Evolutionary conservation across 164 flowering plant species (phyloP).

Genomic region (Aristolochia fimbriata): DNA sequence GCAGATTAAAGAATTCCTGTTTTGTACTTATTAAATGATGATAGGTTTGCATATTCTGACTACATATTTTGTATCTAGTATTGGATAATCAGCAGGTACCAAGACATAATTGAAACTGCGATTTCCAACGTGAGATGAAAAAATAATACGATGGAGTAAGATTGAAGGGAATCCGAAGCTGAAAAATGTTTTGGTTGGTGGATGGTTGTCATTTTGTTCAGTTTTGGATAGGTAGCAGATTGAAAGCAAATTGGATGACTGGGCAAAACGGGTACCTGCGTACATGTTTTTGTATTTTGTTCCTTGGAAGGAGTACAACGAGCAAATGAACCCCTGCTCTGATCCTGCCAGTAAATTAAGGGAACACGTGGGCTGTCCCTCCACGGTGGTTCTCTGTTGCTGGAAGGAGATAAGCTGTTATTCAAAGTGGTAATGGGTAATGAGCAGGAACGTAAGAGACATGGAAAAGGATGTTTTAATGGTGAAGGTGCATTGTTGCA

Average conservation of each 20-base stretch:
- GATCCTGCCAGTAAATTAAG: not conserved
- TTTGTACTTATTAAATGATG: not conserved
- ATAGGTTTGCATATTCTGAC: not conserved
- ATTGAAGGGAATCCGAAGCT: slow-evolving; percentile 1
- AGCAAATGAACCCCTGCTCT: not conserved
- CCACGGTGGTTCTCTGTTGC: not conserved
- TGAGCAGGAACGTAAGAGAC: too few species aligned
- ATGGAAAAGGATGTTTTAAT: too few species aligned
- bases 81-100: too few species aligned
- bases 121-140: not conserved
- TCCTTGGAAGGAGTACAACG: too few species aligned
- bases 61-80: not conserved
- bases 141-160: not conserved
- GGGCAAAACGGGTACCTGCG: not conserved
- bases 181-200: not conserved
- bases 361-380: not conserved
- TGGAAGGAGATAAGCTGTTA: not conserved
- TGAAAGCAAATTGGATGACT: too few species aligned
- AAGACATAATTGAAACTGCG: too few species aligned
- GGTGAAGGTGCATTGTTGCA: too few species aligned
- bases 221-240: too few species aligned
- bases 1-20: not conserved
- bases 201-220: not conserved
- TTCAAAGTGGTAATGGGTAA: not conserved
- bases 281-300: not conserved